Evolutionary conservation across 768 basidiomycete genomes (phyloP).

Genomic region (Mycena polygramma): DNA sequence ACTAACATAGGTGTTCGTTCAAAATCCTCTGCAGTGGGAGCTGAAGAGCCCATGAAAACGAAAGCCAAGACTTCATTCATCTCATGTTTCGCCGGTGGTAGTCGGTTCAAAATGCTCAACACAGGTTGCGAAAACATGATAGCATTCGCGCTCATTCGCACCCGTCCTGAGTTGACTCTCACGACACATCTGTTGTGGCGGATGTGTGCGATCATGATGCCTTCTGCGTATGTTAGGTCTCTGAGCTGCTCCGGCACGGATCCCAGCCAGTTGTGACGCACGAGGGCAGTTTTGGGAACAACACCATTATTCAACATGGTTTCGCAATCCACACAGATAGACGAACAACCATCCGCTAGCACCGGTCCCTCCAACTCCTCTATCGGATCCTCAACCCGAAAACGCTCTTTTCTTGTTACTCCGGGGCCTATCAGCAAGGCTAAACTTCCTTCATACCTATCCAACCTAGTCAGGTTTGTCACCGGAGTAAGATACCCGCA

Average conservation of each 20-base stretch:
- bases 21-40: background rate
- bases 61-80: constrained; percentile 41
- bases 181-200: background rate
- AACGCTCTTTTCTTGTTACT: background rate
- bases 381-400: background rate
- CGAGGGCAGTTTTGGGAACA: background rate
- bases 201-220: background rate
- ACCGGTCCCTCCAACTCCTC: constrained; percentile 12
- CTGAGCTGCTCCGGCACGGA: constrained; percentile 2
- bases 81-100: background rate
- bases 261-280: constrained; percentile 16
- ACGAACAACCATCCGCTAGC: background rate
- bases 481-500: background rate
- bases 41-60: background rate
- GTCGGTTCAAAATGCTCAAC: constrained; percentile 28
- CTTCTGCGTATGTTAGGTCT: constrained; percentile 1
- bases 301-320: background rate
- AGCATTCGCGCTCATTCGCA: constrained; percentile 39
- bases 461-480: background rate
- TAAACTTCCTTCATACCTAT: background rate
- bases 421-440: background rate
- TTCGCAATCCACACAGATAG: background rate
- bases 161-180: background rate
- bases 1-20: constrained; percentile 33
- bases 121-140: constrained; percentile 45